Evolutionary conservation across 140 eudicot species (phyloP).

Genomic region (Bidens hawaiensis): DNA sequence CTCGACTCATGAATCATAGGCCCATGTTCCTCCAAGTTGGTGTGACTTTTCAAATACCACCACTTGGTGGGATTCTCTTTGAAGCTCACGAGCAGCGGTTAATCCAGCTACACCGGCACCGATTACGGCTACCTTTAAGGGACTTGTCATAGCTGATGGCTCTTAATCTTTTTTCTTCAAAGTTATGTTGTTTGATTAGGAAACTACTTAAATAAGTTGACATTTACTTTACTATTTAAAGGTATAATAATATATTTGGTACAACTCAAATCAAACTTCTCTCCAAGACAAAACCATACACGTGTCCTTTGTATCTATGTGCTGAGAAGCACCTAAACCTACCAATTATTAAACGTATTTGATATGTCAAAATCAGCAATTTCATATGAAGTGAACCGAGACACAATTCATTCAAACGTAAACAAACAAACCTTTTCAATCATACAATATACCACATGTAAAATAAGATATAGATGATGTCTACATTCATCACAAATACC

Average conservation of each 20-base stretch:
- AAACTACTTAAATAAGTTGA: no score
- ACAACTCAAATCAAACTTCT: background rate
- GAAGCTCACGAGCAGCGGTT: conserved; percentile 45
- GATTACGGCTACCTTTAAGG: conserved; percentile 58
- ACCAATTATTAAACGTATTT: no score
- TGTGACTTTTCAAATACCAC: conserved; percentile 38
- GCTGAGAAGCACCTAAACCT: no score
- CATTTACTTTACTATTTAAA: no score
- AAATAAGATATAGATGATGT: no score
- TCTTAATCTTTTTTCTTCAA: background rate
- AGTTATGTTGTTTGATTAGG: background rate
- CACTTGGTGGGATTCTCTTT: conserved; percentile 41
- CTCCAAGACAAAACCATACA: background rate
- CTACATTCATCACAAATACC: no score
- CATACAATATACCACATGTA: no score
- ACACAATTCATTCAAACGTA: no score
- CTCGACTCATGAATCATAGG: conserved; percentile 44
- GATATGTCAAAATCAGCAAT: no score
- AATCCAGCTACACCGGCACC: conserved; percentile 69
- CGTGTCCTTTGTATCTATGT: background rate
- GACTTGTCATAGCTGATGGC: conserved; percentile 19
- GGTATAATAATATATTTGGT: no score
- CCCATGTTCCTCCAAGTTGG: conserved; percentile 60
- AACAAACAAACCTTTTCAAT: no score
- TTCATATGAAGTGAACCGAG: no score